A percentile compares a stretch with the other conserved stretches of the same genome.
Conservation (phyloP, 495 filamentous ascomycete species). For the Daldinia concentrica region DNA sequence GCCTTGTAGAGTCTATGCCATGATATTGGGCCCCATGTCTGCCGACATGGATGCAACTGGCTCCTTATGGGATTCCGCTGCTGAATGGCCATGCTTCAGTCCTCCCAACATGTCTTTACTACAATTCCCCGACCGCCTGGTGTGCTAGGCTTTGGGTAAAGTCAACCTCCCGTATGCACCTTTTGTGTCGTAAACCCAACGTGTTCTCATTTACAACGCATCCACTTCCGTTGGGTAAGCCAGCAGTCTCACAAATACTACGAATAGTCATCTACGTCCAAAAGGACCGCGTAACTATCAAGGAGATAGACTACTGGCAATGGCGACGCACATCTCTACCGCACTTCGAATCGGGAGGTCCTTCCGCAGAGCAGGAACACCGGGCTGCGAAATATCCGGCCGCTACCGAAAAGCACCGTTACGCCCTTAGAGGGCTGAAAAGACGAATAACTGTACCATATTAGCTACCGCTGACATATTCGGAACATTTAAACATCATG, state of each 20-base stretch:
- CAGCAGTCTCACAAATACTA: slow-evolving; percentile 34
- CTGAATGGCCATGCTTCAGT: slow-evolving; percentile 32
- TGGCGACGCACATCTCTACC: slow-evolving; percentile 28
- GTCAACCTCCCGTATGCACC: slow-evolving; percentile 32
- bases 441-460: slow-evolving; percentile 84
- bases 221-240: slow-evolving; percentile 25
- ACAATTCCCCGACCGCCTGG: slow-evolving; percentile 16
- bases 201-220: slow-evolving; percentile 36
- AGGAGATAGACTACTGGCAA: slow-evolving; percentile 37
- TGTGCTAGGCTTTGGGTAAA: slow-evolving; percentile 24
- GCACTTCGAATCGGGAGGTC: slow-evolving; percentile 16
- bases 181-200: slow-evolving; percentile 41
- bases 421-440: slow-evolving; percentile 83
- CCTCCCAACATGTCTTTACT: slow-evolving; percentile 25
- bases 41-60: slow-evolving; percentile 23
- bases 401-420: slow-evolving; percentile 19
- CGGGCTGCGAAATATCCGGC: slow-evolving; percentile 29
- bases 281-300: slow-evolving; percentile 30
- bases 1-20: slow-evolving; percentile 42
- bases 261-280: slow-evolving; percentile 29
- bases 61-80: slow-evolving; percentile 29
- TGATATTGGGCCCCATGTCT: slow-evolving; percentile 34
- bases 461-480: slow-evolving; percentile 33
- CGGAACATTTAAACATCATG: neutral
- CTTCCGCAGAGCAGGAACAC: slow-evolving; percentile 25